phyloP scores from a whole-genome alignment of 805 yeast species.

The Maudiozyma pseudohumilis region DNA sequence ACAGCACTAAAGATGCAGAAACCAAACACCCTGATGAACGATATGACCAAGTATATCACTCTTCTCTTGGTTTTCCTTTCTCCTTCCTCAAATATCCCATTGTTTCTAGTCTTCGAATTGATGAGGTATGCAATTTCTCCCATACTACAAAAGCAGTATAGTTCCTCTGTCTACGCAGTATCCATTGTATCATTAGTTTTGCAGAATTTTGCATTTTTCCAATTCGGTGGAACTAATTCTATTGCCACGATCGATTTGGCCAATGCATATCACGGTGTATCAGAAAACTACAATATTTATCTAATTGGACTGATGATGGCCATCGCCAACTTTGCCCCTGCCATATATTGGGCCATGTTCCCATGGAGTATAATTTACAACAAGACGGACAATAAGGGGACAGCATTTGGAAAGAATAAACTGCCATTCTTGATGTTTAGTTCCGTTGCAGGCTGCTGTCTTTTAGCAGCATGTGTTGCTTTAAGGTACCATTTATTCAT shows the following conservation, averaged over 20 bases:
- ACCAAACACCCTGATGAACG: constrained; percentile 6
- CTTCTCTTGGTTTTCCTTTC: constrained; percentile 42
- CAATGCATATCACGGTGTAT: constrained; percentile 84
- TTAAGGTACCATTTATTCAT: constrained; percentile 82
- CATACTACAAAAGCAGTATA: constrained; percentile 6
- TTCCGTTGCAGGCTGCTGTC: constrained; percentile 45
- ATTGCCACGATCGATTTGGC: constrained; percentile 84
- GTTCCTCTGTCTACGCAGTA: constrained; percentile 7
- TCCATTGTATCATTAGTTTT: constrained; percentile 34
- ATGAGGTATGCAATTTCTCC: constrained; percentile 9
- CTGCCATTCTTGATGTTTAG: constrained; percentile 41
- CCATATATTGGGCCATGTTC: constrained; percentile 65
- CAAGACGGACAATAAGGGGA: constrained; percentile 8
- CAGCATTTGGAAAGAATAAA: constrained; percentile 11
- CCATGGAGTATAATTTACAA: constrained; percentile 16
- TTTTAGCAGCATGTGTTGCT: constrained; percentile 59
- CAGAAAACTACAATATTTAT: constrained; percentile 50
- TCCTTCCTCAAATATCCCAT: constrained; percentile 39
- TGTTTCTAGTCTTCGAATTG: constrained; percentile 34
- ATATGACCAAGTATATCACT: constrained; percentile 23
- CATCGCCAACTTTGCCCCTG: constrained; percentile 75
- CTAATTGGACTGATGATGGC: constrained; percentile 73
- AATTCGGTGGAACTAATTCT: constrained; percentile 85
- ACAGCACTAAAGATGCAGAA: constrained; percentile 8
- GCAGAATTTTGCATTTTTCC: constrained; percentile 74